A percentile compares a stretch with the other conserved stretches of the same genome.
Conservation (phyloP, 2,329 filamentous ascomycete genomes). For the Fusarium sp. region DNA sequence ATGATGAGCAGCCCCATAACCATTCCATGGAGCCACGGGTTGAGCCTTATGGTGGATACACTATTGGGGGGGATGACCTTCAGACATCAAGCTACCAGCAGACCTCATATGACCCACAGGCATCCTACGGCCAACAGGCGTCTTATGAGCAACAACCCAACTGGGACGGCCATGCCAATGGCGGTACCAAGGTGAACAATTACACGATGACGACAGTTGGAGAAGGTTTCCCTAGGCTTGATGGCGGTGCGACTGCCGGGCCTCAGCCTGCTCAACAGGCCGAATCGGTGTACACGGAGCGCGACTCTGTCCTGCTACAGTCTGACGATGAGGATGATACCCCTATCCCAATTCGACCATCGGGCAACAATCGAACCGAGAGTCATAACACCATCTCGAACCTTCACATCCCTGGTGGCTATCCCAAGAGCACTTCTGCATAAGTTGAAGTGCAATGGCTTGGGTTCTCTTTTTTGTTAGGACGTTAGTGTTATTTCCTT, state of each 20-base stretch:
- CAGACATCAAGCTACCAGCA: slow-evolving; percentile 25
- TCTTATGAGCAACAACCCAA: slow-evolving; percentile 26
- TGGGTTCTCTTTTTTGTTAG: slow-evolving; percentile 26
- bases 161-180: slow-evolving; percentile 28
- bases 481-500: slow-evolving; percentile 23
- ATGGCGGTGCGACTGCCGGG: slow-evolving; percentile 20
- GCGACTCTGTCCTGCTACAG: slow-evolving; percentile 40
- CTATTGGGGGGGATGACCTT: slow-evolving; percentile 12
- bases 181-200: slow-evolving; percentile 23
- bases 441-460: slow-evolving; percentile 56
- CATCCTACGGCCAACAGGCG: slow-evolving; percentile 8
- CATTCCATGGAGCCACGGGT: slow-evolving; percentile 25
- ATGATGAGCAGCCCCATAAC: slow-evolving; percentile 23
- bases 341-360: slow-evolving; percentile 44
- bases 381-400: slow-evolving; percentile 72
- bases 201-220: slow-evolving; percentile 41
- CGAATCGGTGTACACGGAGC: slow-evolving; percentile 42
- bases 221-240: slow-evolving; percentile 46
- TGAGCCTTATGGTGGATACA: slow-evolving; percentile 19
- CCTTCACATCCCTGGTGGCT: slow-evolving; percentile 79
- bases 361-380: slow-evolving; percentile 53
- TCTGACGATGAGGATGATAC: slow-evolving; percentile 47
- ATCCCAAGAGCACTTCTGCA: slow-evolving; percentile 65
- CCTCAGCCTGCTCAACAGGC: slow-evolving; percentile 16
- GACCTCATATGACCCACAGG: slow-evolving; percentile 21